These are phyloP conservation scores for Tolypocladium capitatum DNA, from an alignment of 2,329 filamentous ascomycete species.

Conservation along the genomic window DNA sequence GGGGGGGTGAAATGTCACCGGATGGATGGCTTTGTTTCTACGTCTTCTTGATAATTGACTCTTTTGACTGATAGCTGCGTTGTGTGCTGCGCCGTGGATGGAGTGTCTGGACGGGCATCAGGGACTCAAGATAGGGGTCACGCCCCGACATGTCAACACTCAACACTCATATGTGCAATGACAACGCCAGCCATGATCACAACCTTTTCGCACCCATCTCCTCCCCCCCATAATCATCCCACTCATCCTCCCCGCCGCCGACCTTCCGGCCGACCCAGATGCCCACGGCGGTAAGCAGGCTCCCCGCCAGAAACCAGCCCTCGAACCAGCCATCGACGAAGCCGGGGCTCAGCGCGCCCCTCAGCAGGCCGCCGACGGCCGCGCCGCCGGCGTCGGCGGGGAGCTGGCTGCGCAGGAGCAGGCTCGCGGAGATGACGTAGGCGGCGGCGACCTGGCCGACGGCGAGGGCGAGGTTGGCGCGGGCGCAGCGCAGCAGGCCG, in stretches of 20 bases:
- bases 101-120: no score
- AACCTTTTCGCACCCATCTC: slow-evolving; percentile 62
- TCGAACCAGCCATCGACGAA: slow-evolving; percentile 56
- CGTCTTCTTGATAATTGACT: neutral
- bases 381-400: slow-evolving; percentile 64
- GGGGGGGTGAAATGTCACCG: neutral
- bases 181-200: slow-evolving; percentile 4
- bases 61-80: neutral
- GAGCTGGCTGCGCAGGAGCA: slow-evolving; percentile 66
- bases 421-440: slow-evolving; percentile 69
- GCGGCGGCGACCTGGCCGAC: slow-evolving; percentile 72
- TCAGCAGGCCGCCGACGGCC: slow-evolving; percentile 64
- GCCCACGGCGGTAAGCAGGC: slow-evolving; percentile 51
- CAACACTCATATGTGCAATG: neutral
- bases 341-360: slow-evolving; percentile 30
- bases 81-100: neutral
- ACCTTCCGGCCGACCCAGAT: slow-evolving; percentile 54
- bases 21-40: neutral
- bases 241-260: slow-evolving; percentile 32
- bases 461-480: slow-evolving; percentile 65
- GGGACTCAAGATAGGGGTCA: no score
- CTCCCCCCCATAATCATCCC: slow-evolving; percentile 47
- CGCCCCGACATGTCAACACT: neutral
- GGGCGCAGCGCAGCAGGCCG: slow-evolving; percentile 55
- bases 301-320: slow-evolving; percentile 66